These are phyloP conservation scores for Russula compacta DNA, from an alignment of 768 basidiomycete genomes.

Conservation along the genomic window DNA sequence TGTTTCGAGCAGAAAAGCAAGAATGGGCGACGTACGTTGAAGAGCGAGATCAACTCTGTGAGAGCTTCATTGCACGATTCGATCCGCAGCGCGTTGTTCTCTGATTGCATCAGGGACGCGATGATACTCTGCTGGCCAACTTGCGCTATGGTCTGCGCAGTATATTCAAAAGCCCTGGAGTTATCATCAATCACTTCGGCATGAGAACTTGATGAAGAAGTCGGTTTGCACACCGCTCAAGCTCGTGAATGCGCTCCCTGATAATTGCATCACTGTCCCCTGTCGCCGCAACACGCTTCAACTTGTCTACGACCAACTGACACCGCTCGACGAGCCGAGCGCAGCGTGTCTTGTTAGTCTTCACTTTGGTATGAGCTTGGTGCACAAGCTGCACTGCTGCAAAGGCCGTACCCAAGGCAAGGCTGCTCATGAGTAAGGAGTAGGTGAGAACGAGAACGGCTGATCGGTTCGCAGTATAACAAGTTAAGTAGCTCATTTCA, in stretches of 20 bases:
- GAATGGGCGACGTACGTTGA: slow-evolving; percentile 7
- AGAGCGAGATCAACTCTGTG: slow-evolving; percentile 15
- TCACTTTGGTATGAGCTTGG: slow-evolving; percentile 17
- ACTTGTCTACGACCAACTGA: slow-evolving; percentile 13
- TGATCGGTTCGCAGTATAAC: background rate
- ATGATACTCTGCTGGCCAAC: slow-evolving; percentile 18
- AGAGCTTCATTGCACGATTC: slow-evolving; percentile 18
- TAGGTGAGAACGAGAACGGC: background rate
- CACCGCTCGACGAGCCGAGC: slow-evolving; percentile 20
- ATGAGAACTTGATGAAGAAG: background rate
- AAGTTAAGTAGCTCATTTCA: background rate
- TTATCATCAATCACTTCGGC: background rate
- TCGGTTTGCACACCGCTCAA: slow-evolving; percentile 5
- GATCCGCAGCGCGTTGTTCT: slow-evolving; percentile 14
- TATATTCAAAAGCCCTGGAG: slow-evolving; percentile 14
- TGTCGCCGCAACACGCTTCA: slow-evolving; percentile 10
- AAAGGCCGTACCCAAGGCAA: slow-evolving; percentile 14
- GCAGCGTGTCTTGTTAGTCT: slow-evolving; percentile 17
- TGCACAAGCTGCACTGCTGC: slow-evolving; percentile 20
- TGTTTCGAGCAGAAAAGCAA: no score
- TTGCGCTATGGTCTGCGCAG: slow-evolving; percentile 7
- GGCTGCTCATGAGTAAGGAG: slow-evolving; percentile 5
- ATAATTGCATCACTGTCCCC: slow-evolving; percentile 2
- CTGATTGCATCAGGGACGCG: slow-evolving; percentile 14
- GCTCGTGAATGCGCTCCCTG: slow-evolving; percentile 9